phyloP scores from a whole-genome alignment of 2,329 filamentous ascomycete species.

The Tolypocladium paradoxum region DNA sequence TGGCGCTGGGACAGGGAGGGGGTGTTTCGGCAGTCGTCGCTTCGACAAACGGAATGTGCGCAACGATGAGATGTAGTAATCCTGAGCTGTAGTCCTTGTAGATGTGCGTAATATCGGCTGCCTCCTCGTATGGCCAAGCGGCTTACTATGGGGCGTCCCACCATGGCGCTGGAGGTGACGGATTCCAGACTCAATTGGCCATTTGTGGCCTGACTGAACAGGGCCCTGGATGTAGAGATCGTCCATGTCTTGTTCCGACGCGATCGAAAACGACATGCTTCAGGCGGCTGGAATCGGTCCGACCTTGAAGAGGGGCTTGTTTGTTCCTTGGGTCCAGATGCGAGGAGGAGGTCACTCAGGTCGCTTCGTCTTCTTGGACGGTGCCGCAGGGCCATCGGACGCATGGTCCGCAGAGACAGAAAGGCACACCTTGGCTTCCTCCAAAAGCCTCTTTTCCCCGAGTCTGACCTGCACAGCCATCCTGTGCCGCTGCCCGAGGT shows the following conservation, averaged over 20 bases:
- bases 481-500: conserved; percentile 24
- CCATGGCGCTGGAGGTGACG: too few species aligned
- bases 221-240: too few species aligned
- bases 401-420: conserved; percentile 13
- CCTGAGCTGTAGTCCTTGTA: background rate
- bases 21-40: background rate
- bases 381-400: conserved; percentile 10
- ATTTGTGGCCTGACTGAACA: background rate
- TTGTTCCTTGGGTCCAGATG: background rate
- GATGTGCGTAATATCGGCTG: background rate
- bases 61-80: background rate
- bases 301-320: background rate
- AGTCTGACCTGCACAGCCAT: conserved; percentile 60
- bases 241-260: background rate
- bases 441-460: conserved; percentile 61
- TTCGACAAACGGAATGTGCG: background rate
- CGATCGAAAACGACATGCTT: background rate
- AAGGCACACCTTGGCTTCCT: conserved; percentile 34
- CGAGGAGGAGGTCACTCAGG: conserved; percentile 7
- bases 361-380: conserved; percentile 19
- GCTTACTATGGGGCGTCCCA: background rate
- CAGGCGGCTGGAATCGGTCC: background rate
- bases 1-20: background rate
- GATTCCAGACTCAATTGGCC: background rate
- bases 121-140: background rate